Base-by-base conservation (phyloP, 164 flowering plant genomes). In the Pachysandra terminalis region DNA sequence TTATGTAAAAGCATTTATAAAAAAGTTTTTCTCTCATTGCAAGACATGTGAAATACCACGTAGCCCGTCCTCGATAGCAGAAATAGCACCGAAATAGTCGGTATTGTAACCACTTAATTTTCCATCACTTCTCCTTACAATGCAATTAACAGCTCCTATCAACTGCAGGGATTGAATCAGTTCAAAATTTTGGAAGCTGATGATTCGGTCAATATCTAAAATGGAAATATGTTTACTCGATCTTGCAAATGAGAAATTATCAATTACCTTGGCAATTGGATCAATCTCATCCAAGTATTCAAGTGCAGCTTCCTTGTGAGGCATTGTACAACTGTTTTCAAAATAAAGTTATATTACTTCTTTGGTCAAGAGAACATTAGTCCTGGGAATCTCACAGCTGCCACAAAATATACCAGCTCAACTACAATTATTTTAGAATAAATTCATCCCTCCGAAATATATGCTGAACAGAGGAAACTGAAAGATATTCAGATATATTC, bases 121-220 rank as follows among this genome's bases (percentile, higher is more conserved):
- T 64, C 93, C 97, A 81, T 94, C 93, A 69, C 70, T 82, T 68
- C 86, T n/a, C n/a, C n/a, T 81, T 64, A 90, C 69, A 66, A 94
- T 82, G 77, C 88, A 83, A 78, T 90, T 91, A 63, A 94, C 91
- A 76, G 95, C 98, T 77, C 97, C 98, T 59, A 94, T 91, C 66
- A 90, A 80, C 96, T 91, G 87, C 19, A 65, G 63, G 54, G 24
- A 70, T 28, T 60, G 40, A 40, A 63, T 49, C 60, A 61, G 3
- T 32, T 32, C 37, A 56, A 23, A 51, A 26, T 51, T 41, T 25
- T 15, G 13, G 32, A 45, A 65, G 61, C 25, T 37, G 55, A 21
- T 32, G 37, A 3, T 7, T 32, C 7, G 37, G 37, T 32, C 7
- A 32, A 32, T 32, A 32, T 3, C 37, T 62, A 25, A 19, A 28